These are phyloP conservation scores for Senecio squalidus DNA, from an alignment of 140 eudicot genomes.

Conservation along the genomic window DNA sequence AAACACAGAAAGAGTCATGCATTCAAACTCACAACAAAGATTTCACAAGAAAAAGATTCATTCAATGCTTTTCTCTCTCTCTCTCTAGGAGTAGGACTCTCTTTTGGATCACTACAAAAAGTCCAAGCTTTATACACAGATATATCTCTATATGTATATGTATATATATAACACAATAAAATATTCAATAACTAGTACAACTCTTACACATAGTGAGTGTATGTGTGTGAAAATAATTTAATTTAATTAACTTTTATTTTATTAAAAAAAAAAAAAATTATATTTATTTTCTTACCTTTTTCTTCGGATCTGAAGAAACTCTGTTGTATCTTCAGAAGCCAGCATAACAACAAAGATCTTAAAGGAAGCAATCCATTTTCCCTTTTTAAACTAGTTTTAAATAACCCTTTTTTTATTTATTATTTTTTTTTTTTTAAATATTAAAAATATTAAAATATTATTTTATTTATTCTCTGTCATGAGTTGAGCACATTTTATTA, in stretches of 20 bases:
- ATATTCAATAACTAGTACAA: constrained; percentile 21
- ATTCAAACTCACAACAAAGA: constrained; percentile 40
- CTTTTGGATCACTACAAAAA: constrained; percentile 54
- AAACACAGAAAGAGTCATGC: constrained; percentile 21
- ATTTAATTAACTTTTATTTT: background rate
- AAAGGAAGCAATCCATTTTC: constrained; percentile 53
- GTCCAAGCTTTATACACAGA: constrained; percentile 43
- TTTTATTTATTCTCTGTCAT: constrained; percentile 44
- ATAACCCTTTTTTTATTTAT: background rate
- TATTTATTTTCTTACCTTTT: constrained; percentile 43
- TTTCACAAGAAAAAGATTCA: constrained; percentile 34
- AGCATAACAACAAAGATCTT: constrained; percentile 68
- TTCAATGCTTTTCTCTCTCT: constrained; percentile 25
- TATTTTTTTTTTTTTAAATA: background rate
- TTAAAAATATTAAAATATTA: constrained; percentile 16
- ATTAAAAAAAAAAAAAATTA: background rate
- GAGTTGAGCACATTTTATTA: constrained; percentile 19
- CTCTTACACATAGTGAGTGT: constrained; percentile 32
- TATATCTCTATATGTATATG: background rate
- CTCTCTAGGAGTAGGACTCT: constrained; percentile 38
- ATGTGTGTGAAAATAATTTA: constrained; percentile 18
- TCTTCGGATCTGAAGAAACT: constrained; percentile 90
- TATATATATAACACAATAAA: constrained; percentile 1
- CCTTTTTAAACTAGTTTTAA: constrained; percentile 32
- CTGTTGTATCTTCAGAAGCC: constrained; percentile 66